Evolutionary conservation across 306 rosid genomes (phyloP).

Genomic region (cucumber (Cucumis sativus)): Cucumber_9930_V3 NC_026655.2:1935001-1935500

Average conservation of each 20-base stretch:
- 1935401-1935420: neutral
- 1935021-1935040: neutral
- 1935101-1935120: conserved; percentile 96
- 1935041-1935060: neutral
- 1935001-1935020: neutral
- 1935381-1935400: conserved; percentile 98
- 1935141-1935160: conserved; percentile 95
- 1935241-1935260: conserved; percentile 43
- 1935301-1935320: conserved; percentile 16
- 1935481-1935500: neutral
- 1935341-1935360: conserved; percentile 91
- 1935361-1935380: conserved; percentile 98
- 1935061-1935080: conserved; percentile 10
- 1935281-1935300: neutral
- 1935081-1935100: conserved; percentile 37
- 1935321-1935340: conserved; percentile 15
- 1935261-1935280: neutral
- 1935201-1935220: conserved; percentile 97
- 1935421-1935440: neutral
- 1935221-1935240: conserved; percentile 98
- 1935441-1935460: neutral
- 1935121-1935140: conserved; percentile 94
- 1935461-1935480: neutral
- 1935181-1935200: conserved; percentile 97
- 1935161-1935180: conserved; percentile 99